A percentile compares a stretch with the other conserved stretches of the same genome.
Conservation (phyloP, 2,329 filamentous ascomycete species). For the Daldinia sp. region DNA sequence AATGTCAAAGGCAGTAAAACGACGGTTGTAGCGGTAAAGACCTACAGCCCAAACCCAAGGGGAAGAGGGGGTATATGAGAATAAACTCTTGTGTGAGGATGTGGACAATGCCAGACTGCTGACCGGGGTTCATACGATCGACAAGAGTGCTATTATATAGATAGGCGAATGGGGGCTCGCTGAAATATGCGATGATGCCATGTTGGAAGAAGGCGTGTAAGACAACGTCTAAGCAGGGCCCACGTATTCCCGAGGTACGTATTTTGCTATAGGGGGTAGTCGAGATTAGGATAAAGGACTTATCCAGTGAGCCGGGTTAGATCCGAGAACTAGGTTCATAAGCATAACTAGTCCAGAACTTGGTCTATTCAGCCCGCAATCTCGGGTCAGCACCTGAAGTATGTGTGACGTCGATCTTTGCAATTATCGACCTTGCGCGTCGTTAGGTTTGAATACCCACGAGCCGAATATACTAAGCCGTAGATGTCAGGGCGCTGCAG, state of each 20-base stretch:
- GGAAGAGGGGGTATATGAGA: conserved; percentile 30
- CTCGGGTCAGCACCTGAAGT: conserved; percentile 17
- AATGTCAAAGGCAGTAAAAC: background rate
- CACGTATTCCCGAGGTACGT: conserved; percentile 22
- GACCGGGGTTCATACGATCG: conserved; percentile 22
- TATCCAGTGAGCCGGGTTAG: conserved; percentile 11
- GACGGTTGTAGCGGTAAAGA: background rate
- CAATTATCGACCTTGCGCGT: conserved; percentile 21
- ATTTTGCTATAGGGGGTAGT: background rate
- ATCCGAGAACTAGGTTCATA: conserved; percentile 1
- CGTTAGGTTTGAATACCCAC: conserved; percentile 8
- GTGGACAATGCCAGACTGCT: background rate
- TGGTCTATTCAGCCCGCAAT: conserved; percentile 31
- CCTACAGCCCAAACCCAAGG: conserved; percentile 1
- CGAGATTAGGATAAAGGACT: conserved; percentile 2
- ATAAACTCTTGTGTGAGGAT: background rate
- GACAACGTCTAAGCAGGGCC: conserved; percentile 27
- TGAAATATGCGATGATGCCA: conserved; percentile 28
- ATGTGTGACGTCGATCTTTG: conserved; percentile 29
- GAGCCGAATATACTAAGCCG: conserved; percentile 8
- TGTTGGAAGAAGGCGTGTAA: conserved; percentile 24
- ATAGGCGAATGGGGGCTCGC: conserved; percentile 14
- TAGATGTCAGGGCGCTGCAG: background rate
- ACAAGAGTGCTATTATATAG: conserved; percentile 27
- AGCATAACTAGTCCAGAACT: conserved; percentile 18